Evolutionary conservation across 805 yeast species (phyloP), one percentile per base, ranked within the genome.

Genomic region (Ogataea saltuana): DNA sequence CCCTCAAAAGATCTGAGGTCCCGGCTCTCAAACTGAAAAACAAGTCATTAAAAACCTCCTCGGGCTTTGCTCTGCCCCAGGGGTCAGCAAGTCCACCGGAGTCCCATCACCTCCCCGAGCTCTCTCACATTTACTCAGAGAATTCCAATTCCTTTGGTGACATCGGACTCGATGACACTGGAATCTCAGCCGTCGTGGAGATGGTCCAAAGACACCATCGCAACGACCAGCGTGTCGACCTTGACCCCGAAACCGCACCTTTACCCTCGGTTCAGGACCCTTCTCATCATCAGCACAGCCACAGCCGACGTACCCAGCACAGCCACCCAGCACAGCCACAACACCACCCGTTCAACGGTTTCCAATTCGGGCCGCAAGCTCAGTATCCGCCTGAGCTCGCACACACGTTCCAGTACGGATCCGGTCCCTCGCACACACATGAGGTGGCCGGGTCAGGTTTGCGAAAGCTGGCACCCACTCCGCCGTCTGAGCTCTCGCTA

Each of bases 171-270:
- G 66, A 58, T 16, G 65, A 60, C 29, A 43, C 56, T 9, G 58
- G 75, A 9, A 68, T 80, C 12, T 70, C 76, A 23, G 85, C 83
- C 0, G 84, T 78, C 8, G 85, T 79, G 4, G 82, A 80, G 45
- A 78, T 78, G 33, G 83, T 78, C 1, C 80, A 75, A 46, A 34
- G 55, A 13, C 58, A 53, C 30, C 47, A 49, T 19, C 40, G 54
- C 10, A 57, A 52, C 27, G 42, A 25, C n/a, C 45, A 41, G 25
- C 39, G 32, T 2, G 43, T 32, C 20, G 19, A 29, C 21, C 28
- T n/a, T n/a, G n/a, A n/a, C 12, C 28, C 27, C 17, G 42, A 37
- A 26, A 26, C 37, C 18, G 13, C 39, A 18, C 38, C 38, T n/a
- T n/a, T n/a, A n/a, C n/a, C n/a, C n/a, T n/a, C n/a, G n/a, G n/a